phyloP scores from a whole-genome alignment of 2,329 filamentous ascomycete species.

The Bipolaris zeicola region DNA sequence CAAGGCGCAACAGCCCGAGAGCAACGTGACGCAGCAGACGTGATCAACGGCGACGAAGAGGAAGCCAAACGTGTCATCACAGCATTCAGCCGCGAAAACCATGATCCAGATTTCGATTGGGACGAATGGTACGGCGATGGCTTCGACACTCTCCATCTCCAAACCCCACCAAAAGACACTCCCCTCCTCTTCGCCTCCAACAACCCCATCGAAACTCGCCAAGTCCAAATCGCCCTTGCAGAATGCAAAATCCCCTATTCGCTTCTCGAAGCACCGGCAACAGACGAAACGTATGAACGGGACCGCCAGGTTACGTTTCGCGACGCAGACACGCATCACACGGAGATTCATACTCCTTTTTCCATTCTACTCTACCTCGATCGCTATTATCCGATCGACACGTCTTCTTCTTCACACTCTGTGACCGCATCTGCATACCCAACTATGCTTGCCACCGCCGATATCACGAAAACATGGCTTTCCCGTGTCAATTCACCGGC shows the following conservation, averaged over 20 bases:
- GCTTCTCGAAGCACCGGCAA: conserved; percentile 22
- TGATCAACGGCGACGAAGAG: conserved; percentile 71
- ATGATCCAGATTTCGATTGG: conserved; percentile 74
- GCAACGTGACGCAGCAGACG: conserved; percentile 61
- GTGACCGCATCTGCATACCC: conserved; percentile 30
- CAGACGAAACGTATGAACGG: conserved; percentile 26
- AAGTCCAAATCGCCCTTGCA: conserved; percentile 42
- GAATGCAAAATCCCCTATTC: conserved; percentile 31
- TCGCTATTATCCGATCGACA: conserved; percentile 35
- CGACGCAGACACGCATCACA: conserved; percentile 43
- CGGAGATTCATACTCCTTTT: conserved; percentile 33
- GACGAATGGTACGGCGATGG: conserved; percentile 74
- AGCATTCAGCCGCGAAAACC: conserved; percentile 87
- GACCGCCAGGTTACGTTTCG: conserved; percentile 38
- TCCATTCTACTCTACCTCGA: conserved; percentile 46
- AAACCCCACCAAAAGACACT: conserved; percentile 32
- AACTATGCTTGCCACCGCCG: conserved; percentile 17
- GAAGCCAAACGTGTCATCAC: conserved; percentile 72
- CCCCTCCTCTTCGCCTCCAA: conserved; percentile 49
- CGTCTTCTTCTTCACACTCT: conserved; percentile 11
- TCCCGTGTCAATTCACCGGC: not conserved
- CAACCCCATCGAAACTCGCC: conserved; percentile 36
- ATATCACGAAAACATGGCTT: conserved; percentile 26
- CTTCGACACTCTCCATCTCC: conserved; percentile 78
- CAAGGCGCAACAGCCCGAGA: conserved; percentile 80